Evolutionary conservation across 352 stramenopile species (phyloP).

Genomic region (Aphanomyces invadans): DNA sequence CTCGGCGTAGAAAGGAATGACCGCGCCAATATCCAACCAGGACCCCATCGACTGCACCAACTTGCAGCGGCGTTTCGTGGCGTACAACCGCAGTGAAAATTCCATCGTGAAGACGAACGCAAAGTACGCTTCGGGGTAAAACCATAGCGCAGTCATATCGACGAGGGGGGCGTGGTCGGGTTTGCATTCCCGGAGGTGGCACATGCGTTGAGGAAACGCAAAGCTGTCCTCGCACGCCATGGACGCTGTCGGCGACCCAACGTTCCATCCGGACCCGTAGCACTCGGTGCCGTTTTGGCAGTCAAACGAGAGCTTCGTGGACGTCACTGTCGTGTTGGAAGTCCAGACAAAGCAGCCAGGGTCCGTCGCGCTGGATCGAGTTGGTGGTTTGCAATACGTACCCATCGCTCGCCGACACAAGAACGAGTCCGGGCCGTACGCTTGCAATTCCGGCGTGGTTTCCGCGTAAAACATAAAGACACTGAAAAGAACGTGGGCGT

Average conservation of each 20-base stretch:
- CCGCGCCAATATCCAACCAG: conserved; percentile 50
- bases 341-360: conserved; percentile 41
- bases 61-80: conserved; percentile 30
- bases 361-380: conserved; percentile 26
- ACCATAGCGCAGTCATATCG: conserved; percentile 66
- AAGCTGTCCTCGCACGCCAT: conserved; percentile 1
- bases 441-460: conserved; percentile 53
- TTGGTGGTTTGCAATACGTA: conserved; percentile 38
- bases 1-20: conserved; percentile 58
- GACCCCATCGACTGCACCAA: conserved; percentile 56
- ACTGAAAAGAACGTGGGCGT: conserved; percentile 46
- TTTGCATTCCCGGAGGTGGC: conserved; percentile 17
- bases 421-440: conserved; percentile 35
- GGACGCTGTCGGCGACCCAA: background rate
- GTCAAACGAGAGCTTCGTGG: conserved; percentile 36
- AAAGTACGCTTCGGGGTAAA: conserved; percentile 68
- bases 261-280: conserved; percentile 8
- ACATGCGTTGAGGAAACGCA: conserved; percentile 6
- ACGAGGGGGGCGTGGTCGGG: conserved; percentile 16
- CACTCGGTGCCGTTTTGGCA: conserved; percentile 28
- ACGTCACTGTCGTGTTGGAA: conserved; percentile 19
- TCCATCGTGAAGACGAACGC: conserved; percentile 49
- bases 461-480: conserved; percentile 64
- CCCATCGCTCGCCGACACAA: conserved; percentile 43
- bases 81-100: conserved; percentile 48